A percentile compares a stretch with the other conserved stretches of the same genome.
These are phyloP conservation scores for Carex myosuroides DNA, from an alignment of 176 grass and related monocot species.

Conservation along the genomic window DNA sequence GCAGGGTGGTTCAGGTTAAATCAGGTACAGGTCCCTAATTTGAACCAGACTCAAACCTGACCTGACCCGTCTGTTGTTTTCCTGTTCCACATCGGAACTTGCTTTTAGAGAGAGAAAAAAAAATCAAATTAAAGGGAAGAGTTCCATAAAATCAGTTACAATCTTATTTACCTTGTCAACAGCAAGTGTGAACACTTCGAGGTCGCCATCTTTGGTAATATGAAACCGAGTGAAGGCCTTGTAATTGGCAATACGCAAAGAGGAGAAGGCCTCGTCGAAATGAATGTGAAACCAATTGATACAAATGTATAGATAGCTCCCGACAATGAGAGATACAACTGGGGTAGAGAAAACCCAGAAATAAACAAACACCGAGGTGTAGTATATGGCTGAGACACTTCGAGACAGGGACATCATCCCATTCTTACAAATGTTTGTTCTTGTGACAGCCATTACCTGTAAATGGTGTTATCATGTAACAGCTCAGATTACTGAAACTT, in stretches of 20 bases:
- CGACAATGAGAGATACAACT: slow-evolving; percentile 87
- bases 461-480: slow-evolving; percentile 11
- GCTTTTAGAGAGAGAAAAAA: neutral
- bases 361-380: slow-evolving; percentile 84
- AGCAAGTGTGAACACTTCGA: slow-evolving; percentile 87
- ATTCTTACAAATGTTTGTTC: slow-evolving; percentile 72
- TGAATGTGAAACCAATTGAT: slow-evolving; percentile 98
- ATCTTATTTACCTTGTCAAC: slow-evolving; percentile 73
- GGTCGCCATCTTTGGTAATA: slow-evolving; percentile 61
- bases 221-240: slow-evolving; percentile 96
- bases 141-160: neutral
- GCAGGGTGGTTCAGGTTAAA: neutral
- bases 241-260: slow-evolving; percentile 89
- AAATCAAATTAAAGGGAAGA: neutral
- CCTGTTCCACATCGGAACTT: neutral
- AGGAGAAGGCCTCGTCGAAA: slow-evolving; percentile 97
- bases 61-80: neutral
- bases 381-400: slow-evolving; percentile 63
- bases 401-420: slow-evolving; percentile 53
- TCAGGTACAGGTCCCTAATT: neutral
- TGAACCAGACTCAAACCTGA: neutral
- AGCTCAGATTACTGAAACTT: slow-evolving; percentile 1
- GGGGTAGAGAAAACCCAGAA: slow-evolving; percentile 97
- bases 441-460: slow-evolving; percentile 70
- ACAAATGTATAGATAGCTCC: slow-evolving; percentile 89